Base-by-base conservation (phyloP, 83 land plant species). In the Thuja plicata region DNA sequence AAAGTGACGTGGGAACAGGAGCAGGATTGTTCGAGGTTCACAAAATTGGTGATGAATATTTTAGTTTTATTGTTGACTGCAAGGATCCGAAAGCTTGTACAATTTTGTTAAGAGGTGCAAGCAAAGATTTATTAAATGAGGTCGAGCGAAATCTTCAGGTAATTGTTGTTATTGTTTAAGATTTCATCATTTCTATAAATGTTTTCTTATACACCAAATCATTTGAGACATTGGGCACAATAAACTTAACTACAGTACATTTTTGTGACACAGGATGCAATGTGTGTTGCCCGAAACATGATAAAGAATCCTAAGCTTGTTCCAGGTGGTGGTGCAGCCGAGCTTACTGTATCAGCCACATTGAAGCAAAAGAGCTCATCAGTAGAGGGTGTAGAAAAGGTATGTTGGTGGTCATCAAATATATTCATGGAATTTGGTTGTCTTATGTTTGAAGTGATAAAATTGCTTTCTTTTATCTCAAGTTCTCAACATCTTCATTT, bases 1-100 rank as follows among this genome's bases (percentile, higher is more conserved):
- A 97, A 87, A 95, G 96, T 88, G 99, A 98, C 93, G 92, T 98
- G 86, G 99, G 99, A 79, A 98, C 97, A 55, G 96, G 96, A n/a
- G 97, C 97, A 88, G 99, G 99, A 77, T 91, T 98, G 19, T 98
- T 98, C 92, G 99, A 98, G 90, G 97, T 98, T 17, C 92, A 94
- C 88, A 98, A 98, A 88, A 96, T 98, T 87, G 99, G 99, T 15
- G 99, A 98, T 91, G 99, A 97, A 89, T 98, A 95, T 87, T 98
- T 97, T 87, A 87, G 97, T 19, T 98, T 92, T 84, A 97, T 98
- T 62, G 94, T 96, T 21, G 97, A 96, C 2, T 98, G 99, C 93
- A 92, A 96, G 87, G 99, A 98, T 60, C 99, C 99, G 21, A 98
- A 98, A 91, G 99, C 99, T n/a, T 98, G 99, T 88, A 98, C 99